phyloP scores from a whole-genome alignment of 2,329 filamentous ascomycete species.

The Pestalotiopsis sp. region DNA sequence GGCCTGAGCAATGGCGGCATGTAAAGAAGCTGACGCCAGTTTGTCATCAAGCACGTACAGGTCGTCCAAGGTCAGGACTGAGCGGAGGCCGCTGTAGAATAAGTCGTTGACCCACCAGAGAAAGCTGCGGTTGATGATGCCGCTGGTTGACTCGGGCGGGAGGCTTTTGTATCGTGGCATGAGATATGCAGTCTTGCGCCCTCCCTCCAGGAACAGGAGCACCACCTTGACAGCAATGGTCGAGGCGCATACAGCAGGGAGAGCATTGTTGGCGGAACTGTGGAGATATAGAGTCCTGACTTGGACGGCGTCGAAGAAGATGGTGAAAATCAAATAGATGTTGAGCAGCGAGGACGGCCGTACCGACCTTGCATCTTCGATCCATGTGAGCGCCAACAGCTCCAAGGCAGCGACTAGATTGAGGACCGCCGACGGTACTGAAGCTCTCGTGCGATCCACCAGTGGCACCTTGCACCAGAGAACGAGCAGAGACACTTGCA shows the following conservation, averaged over 20 bases:
- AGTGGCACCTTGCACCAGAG: neutral
- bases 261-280: neutral
- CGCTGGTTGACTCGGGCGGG: constrained; percentile 37
- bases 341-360: constrained; percentile 47
- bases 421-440: constrained; percentile 11
- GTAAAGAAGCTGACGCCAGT: constrained; percentile 25
- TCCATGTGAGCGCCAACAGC: constrained; percentile 17
- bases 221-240: neutral
- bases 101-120: constrained; percentile 39
- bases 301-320: constrained; percentile 46
- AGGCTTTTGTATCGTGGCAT: constrained; percentile 25
- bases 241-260: neutral
- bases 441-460: neutral
- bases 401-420: constrained; percentile 1
- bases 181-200: constrained; percentile 12
- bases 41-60: constrained; percentile 35
- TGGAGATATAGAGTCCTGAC: constrained; percentile 45
- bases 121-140: constrained; percentile 34
- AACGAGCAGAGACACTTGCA: neutral
- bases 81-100: constrained; percentile 36
- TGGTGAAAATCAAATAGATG: constrained; percentile 41
- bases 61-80: constrained; percentile 33
- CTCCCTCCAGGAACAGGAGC: constrained; percentile 14
- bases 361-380: constrained; percentile 24
- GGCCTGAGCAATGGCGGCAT: constrained; percentile 17